Evolutionary conservation across 177 flowering plant species (phyloP).

Genomic region (Vitis hybrid): DNA sequence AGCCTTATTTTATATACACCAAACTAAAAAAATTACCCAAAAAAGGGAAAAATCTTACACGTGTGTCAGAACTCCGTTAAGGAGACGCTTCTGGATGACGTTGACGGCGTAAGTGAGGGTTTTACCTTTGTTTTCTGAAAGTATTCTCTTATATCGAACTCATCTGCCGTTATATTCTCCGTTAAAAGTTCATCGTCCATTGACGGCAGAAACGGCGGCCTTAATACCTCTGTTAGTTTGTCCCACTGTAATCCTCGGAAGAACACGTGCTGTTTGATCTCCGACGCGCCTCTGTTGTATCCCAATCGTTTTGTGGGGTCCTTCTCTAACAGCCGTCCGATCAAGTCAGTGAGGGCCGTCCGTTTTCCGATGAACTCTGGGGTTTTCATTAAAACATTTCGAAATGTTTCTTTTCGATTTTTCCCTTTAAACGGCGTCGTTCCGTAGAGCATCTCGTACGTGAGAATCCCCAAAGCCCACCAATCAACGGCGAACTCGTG

Average conservation of each 20-base stretch:
- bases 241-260: conserved; percentile 82
- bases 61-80: conserved; percentile 45
- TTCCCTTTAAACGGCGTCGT: conserved; percentile 83
- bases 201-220: conserved; percentile 82
- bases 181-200: conserved; percentile 30
- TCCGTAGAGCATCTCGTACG: conserved; percentile 92
- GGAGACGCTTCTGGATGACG: conserved; percentile 29
- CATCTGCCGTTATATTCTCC: conserved; percentile 15
- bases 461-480: conserved; percentile 91
- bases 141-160: conserved; percentile 45
- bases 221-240: conserved; percentile 58
- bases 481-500: conserved; percentile 95
- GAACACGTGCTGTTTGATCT: conserved; percentile 75
- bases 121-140: conserved; percentile 34
- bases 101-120: conserved; percentile 41
- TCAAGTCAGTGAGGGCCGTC: conserved; percentile 62
- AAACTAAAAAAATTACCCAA: background rate
- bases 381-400: conserved; percentile 46
- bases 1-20: conserved; percentile 21
- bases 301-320: conserved; percentile 80
- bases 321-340: conserved; percentile 65
- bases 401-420: conserved; percentile 81
- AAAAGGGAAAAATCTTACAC: conserved; percentile 2
- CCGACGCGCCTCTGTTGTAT: conserved; percentile 57
- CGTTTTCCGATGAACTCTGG: conserved; percentile 67